Conservation (phyloP, 192 early-diverging fungal genomes). For the Pilaira anomala region DNA sequence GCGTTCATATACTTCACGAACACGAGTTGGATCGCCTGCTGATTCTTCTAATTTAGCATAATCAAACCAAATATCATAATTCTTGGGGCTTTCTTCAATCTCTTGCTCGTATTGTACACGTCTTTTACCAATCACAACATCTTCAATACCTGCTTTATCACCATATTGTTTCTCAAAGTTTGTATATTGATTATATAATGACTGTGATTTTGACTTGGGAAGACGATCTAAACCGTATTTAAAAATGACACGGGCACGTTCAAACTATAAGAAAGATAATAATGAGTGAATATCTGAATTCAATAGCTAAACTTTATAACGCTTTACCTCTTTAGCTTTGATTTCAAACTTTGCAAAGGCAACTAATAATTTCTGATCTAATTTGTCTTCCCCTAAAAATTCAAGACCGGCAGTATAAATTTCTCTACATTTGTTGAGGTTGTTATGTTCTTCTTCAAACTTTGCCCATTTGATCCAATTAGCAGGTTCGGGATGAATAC, state of each 20-base stretch:
- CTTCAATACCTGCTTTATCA: constrained; percentile 82
- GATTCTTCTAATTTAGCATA: constrained; percentile 88
- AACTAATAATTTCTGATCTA: constrained; percentile 93
- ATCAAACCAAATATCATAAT: constrained; percentile 99
- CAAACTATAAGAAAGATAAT: constrained; percentile 44
- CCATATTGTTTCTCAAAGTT: constrained; percentile 98
- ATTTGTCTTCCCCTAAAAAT: constrained; percentile 80
- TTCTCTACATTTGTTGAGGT: constrained; percentile 71
- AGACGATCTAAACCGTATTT: constrained; percentile 90
- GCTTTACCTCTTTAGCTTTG: constrained; percentile 71
- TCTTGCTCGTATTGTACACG: constrained; percentile 86
- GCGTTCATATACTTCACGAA: constrained; percentile 94
- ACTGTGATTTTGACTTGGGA: constrained; percentile 76
- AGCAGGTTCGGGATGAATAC: constrained; percentile 85
- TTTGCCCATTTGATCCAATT: constrained; percentile 97
- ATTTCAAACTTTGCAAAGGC: constrained; percentile 97
- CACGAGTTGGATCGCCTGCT: constrained; percentile 62
- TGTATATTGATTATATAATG: constrained; percentile 90
- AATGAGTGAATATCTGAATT: neutral
- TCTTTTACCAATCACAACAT: constrained; percentile 85
- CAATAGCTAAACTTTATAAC: neutral
- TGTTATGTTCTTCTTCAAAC: constrained; percentile 87
- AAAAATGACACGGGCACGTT: constrained; percentile 94
- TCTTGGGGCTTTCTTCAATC: constrained; percentile 67
- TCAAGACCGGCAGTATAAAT: constrained; percentile 89